A percentile compares a stretch with the other conserved stretches of the same genome.
Evolutionary conservation across 139 green algal genomes (phyloP).

Genomic region (Chlamydomonas asymmetrica): DNA sequence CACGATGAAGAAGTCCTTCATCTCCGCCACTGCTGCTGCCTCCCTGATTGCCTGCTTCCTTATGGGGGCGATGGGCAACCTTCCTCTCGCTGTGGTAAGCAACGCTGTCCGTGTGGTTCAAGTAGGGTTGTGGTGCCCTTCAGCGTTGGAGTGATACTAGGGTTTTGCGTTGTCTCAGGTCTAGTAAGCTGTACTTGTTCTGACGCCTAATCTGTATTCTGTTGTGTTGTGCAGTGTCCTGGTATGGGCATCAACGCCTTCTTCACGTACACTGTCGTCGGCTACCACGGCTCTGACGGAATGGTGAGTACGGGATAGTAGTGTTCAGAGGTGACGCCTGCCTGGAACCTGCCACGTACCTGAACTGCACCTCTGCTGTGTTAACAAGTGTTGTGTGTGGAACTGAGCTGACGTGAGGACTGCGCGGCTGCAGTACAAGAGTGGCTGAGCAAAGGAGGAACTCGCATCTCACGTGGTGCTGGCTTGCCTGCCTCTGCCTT

Average conservation of each 20-base stretch:
- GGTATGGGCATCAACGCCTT: conserved; percentile 80
- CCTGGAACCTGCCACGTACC: not conserved
- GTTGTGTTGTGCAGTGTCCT: too few species aligned
- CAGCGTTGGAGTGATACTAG: too few species aligned
- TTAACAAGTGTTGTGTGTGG: not conserved
- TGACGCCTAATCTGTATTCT: too few species aligned
- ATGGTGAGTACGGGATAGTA: conserved; percentile 3
- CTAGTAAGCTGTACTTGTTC: too few species aligned
- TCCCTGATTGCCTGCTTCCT: conserved; percentile 70
- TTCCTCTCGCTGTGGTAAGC: conserved; percentile 77
- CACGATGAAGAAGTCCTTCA: conserved; percentile 42
- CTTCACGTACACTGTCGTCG: conserved; percentile 73
- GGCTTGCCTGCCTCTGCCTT: too few species aligned
- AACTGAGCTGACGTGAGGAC: not conserved
- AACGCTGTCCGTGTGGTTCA: too few species aligned
- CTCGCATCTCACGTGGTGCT: not conserved
- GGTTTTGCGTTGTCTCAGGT: too few species aligned
- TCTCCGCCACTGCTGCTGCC: conserved; percentile 69
- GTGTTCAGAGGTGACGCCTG: not conserved
- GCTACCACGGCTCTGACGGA: conserved; percentile 49
- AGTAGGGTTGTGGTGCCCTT: too few species aligned
- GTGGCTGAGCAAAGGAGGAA: not conserved
- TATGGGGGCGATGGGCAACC: conserved; percentile 72
- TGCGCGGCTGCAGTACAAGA: not conserved
- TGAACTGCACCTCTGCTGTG: not conserved